Conservation (phyloP, 176 grass and related monocot species). For the Ensete ventricosum region DNA sequence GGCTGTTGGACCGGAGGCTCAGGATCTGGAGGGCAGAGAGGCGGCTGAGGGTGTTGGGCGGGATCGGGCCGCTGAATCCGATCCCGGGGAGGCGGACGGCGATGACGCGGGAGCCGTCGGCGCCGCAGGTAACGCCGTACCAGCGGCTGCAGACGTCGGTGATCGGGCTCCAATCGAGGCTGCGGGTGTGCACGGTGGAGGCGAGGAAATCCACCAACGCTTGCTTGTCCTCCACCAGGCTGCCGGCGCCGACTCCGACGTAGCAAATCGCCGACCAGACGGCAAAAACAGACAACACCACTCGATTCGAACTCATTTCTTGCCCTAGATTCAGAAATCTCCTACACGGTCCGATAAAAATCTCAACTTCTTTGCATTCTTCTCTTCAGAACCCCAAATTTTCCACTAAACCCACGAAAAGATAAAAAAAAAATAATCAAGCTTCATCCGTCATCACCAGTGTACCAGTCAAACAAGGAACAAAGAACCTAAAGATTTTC, state of each 20-base stretch:
- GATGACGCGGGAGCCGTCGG: constrained; percentile 39
- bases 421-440: neutral
- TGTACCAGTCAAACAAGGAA: neutral
- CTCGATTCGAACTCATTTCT: neutral
- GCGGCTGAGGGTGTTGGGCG: constrained; percentile 43
- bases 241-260: neutral
- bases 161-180: constrained; percentile 49
- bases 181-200: neutral
- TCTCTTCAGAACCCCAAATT: neutral
- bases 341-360: neutral
- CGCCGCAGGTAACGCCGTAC: constrained; percentile 73
- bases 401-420: neutral
- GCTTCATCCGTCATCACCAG: neutral
- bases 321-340: neutral
- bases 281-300: constrained; percentile 8
- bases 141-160: constrained; percentile 44
- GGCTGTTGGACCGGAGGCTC: constrained; percentile 65
- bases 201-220: constrained; percentile 64
- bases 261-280: neutral
- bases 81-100: constrained; percentile 61
- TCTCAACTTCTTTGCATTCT: neutral
- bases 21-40: constrained; percentile 62
- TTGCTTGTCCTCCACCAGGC: constrained; percentile 47
- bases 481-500: neutral
- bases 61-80: constrained; percentile 48